Conservation (phyloP, 2,329 filamentous ascomycete species). For the Myriosclerotinia duriaeana region DNA sequence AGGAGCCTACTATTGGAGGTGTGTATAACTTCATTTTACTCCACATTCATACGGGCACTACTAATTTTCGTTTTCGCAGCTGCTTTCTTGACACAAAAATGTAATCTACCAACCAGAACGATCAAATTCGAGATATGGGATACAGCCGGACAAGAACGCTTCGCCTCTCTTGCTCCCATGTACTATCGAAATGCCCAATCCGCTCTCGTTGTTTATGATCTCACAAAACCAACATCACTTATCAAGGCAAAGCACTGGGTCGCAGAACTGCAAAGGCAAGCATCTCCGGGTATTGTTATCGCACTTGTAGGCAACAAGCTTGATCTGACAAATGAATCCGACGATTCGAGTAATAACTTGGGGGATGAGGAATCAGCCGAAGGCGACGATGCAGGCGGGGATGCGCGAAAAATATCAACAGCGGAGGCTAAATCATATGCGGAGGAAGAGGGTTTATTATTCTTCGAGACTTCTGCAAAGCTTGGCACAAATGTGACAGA, state of each 20-base stretch:
- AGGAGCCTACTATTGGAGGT: slow-evolving; percentile 99
- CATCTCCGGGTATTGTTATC: slow-evolving; percentile 93
- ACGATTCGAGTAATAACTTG: slow-evolving; percentile 49
- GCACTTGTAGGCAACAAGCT: slow-evolving; percentile 96
- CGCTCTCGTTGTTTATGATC: slow-evolving; percentile 95
- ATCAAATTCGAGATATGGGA: slow-evolving; percentile 98
- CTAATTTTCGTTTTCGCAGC: slow-evolving; percentile 52
- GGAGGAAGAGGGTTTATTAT: slow-evolving; percentile 88
- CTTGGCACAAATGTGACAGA: slow-evolving; percentile 91
- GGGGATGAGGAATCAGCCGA: slow-evolving; percentile 48
- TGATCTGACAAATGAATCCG: slow-evolving; percentile 71
- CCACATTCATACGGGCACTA: background rate
- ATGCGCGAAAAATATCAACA: slow-evolving; percentile 85
- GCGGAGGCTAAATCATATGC: slow-evolving; percentile 90
- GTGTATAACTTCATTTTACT: slow-evolving; percentile 39
- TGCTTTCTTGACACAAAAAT: slow-evolving; percentile 98
- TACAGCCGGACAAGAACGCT: slow-evolving; percentile 95
- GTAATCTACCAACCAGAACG: slow-evolving; percentile 87
- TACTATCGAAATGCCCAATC: slow-evolving; percentile 99
- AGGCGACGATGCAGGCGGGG: slow-evolving; percentile 62
- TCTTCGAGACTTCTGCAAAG: slow-evolving; percentile 98
- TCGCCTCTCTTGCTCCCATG: slow-evolving; percentile 95
- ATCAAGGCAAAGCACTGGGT: slow-evolving; percentile 99
- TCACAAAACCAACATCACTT: slow-evolving; percentile 93
- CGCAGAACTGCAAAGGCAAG: slow-evolving; percentile 93